phyloP scores from a whole-genome alignment of 1,139 yeast genomes.

The Candida sp. region DNA sequence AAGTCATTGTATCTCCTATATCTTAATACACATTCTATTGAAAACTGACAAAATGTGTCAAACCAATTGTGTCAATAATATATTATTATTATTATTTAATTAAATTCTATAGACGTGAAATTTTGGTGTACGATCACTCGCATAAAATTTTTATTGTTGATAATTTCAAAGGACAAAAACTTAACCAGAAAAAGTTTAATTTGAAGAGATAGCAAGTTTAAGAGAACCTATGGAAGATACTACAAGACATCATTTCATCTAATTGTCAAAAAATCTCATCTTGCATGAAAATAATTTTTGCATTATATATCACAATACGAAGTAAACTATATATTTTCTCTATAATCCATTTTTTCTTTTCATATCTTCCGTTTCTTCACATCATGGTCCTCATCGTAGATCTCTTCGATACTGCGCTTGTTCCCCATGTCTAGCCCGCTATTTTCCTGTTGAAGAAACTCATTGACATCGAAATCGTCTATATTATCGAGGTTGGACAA shows the following conservation, averaged over 20 bases:
- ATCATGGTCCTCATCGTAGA: constrained; percentile 13
- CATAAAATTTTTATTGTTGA: not conserved
- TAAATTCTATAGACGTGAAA: not conserved
- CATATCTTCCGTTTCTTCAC: constrained; percentile 2
- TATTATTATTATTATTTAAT: no score
- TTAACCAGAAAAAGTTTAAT: not conserved
- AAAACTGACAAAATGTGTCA: not conserved
- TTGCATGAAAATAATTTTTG: not conserved
- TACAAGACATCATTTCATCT: not conserved
- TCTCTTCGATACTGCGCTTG: constrained; percentile 17
- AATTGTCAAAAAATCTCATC: not conserved
- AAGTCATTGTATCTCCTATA: not conserved
- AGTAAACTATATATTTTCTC: not conserved
- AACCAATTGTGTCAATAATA: not conserved
- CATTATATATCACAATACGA: not conserved
- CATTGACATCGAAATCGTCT: constrained; percentile 38
- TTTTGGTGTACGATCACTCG: not conserved
- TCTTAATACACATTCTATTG: no score
- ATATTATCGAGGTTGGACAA: constrained; percentile 19
- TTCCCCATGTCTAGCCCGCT: constrained; percentile 9
- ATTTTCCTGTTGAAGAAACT: constrained; percentile 22
- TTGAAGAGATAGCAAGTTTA: not conserved
- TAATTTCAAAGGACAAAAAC: not conserved
- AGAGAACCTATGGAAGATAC: not conserved
- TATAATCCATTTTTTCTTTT: not conserved